These are phyloP conservation scores for Collybia sordida DNA, from an alignment of 768 basidiomycete genomes.

Conservation along the genomic window DNA sequence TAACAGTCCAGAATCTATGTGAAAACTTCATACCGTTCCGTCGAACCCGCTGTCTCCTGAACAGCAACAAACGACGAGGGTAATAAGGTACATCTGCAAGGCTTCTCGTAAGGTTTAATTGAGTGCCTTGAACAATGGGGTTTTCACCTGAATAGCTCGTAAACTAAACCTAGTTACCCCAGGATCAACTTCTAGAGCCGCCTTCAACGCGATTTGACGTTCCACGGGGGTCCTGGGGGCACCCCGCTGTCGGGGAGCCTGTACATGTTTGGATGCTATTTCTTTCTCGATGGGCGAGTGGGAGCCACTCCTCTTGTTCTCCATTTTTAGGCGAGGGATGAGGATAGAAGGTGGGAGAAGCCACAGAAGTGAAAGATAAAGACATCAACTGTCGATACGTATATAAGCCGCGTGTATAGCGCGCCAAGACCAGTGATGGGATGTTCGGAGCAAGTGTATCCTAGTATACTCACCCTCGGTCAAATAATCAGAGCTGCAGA, in stretches of 20 bases:
- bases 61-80: slow-evolving; percentile 47
- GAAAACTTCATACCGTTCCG: slow-evolving; percentile 36
- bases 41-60: slow-evolving; percentile 55
- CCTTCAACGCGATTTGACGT: slow-evolving; percentile 36
- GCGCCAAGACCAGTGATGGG: no score
- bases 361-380: no score
- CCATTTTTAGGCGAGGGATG: slow-evolving; percentile 3
- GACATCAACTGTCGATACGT: no score
- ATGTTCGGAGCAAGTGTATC: no score
- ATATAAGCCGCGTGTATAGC: no score
- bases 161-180: slow-evolving; percentile 35
- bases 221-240: slow-evolving; percentile 34
- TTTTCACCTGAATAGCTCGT: slow-evolving; percentile 34
- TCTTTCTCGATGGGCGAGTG: slow-evolving; percentile 25
- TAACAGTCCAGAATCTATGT: no score
- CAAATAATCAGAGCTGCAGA: no score
- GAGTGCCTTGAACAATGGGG: background rate
- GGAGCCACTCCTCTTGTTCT: slow-evolving; percentile 6
- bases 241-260: slow-evolving; percentile 4
- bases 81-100: slow-evolving; percentile 42
- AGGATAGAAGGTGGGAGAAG: no score
- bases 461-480: no score
- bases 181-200: slow-evolving; percentile 40
- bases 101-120: background rate
- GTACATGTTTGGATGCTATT: slow-evolving; percentile 10